Percentiles rank a stretch among this genome's conserved stretches.
phyloP scores from a whole-genome alignment of 2,329 filamentous ascomycete genomes.

The Fusarium ambrosium region DNA sequence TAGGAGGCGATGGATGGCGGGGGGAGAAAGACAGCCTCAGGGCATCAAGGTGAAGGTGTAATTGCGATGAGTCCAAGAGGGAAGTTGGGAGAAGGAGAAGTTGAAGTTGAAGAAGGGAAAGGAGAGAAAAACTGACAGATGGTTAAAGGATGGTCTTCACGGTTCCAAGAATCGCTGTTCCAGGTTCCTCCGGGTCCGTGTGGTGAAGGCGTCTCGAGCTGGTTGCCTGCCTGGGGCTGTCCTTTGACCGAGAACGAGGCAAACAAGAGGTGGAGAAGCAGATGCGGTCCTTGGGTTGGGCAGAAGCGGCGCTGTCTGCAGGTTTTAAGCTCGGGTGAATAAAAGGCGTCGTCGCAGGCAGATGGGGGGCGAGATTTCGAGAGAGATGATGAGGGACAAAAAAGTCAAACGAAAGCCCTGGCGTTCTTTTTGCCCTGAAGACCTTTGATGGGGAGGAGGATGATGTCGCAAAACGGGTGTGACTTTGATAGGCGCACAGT shows the following conservation, averaged over 20 bases:
- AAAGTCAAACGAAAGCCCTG: conserved; percentile 32
- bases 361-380: conserved; percentile 10
- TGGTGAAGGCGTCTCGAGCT: conserved; percentile 34
- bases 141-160: conserved; percentile 26
- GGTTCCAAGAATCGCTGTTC: conserved; percentile 34
- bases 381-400: not conserved
- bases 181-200: conserved; percentile 32
- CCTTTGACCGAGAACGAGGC: conserved; percentile 15
- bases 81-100: conserved; percentile 13
- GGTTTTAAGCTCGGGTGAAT: not conserved
- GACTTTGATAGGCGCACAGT: conserved; percentile 30
- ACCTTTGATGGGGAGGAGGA: conserved; percentile 3
- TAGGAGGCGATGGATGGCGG: conserved; percentile 20
- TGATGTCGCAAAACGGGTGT: conserved; percentile 5
- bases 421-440: conserved; percentile 3
- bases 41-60: conserved; percentile 16
- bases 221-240: conserved; percentile 34
- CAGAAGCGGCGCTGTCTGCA: conserved; percentile 7
- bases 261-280: conserved; percentile 22
- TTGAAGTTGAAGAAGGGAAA: conserved; percentile 11
- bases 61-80: conserved; percentile 15
- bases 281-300: conserved; percentile 12
- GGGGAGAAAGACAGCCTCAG: conserved; percentile 30
- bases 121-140: conserved; percentile 34
- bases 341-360: conserved; percentile 12